These are phyloP conservation scores for Pythium diclinum DNA, from an alignment of 352 stramenopile genomes.

Conservation along the genomic window DNA sequence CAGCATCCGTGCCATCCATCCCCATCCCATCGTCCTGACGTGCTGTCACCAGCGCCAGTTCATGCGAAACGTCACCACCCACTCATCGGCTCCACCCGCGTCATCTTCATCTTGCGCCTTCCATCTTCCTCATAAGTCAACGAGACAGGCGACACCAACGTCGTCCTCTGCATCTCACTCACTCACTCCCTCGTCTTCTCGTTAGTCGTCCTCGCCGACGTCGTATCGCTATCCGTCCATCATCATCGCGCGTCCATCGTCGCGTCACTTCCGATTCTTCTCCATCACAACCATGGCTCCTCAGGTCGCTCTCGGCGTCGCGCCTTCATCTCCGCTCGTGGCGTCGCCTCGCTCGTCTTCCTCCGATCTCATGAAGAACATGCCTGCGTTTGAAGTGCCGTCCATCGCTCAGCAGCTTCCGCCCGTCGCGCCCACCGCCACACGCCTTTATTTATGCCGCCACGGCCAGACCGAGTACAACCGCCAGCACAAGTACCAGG, in stretches of 20 bases:
- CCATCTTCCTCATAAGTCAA: background rate
- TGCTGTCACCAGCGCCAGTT: conserved; percentile 16
- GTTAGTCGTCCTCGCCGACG: background rate
- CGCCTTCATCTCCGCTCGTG: background rate
- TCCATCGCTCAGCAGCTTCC: conserved; percentile 55
- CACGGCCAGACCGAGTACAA: conserved; percentile 84
- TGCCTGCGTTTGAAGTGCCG: conserved; percentile 19
- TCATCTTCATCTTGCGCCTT: background rate
- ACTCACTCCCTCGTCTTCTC: background rate
- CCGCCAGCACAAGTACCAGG: conserved; percentile 66
- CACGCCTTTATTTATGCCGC: conserved; percentile 70
- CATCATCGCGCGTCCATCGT: background rate
- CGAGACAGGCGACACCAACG: background rate
- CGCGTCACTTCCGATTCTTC: conserved; percentile 3
- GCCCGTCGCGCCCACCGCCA: conserved; percentile 43
- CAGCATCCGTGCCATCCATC: conserved; percentile 8
- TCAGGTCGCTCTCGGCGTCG: conserved; percentile 8
- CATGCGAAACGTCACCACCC: conserved; percentile 16
- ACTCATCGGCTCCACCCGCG: background rate
- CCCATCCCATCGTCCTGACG: conserved; percentile 15
- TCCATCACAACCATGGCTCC: conserved; percentile 19
- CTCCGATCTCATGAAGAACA: conserved; percentile 16
- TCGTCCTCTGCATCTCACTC: background rate
- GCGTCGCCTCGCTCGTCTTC: conserved; percentile 10
- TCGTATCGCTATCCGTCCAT: background rate